Percentiles rank a stretch among this genome's conserved stretches.
phyloP scores from a whole-genome alignment of 2,329 filamentous ascomycete species.

The Zymoseptoria crescenta region DNA sequence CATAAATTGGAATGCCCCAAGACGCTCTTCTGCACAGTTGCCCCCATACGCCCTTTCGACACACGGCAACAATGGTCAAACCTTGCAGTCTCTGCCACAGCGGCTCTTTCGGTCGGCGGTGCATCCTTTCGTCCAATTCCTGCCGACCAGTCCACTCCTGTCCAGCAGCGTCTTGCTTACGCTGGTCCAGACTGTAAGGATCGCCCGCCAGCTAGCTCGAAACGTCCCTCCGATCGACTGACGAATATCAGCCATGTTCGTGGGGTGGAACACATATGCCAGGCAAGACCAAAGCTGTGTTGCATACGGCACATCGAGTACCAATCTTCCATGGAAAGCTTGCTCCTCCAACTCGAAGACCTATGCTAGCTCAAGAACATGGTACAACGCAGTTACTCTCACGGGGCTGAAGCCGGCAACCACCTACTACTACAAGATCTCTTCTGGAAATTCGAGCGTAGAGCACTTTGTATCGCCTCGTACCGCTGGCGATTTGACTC shows the following conservation, averaged over 20 bases:
- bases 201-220: not conserved
- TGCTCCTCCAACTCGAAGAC: slow-evolving; percentile 45
- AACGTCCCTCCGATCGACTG: not conserved
- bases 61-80: not conserved
- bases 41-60: not conserved
- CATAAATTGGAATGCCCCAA: not conserved
- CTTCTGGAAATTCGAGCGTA: slow-evolving; percentile 48
- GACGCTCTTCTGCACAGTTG: not conserved
- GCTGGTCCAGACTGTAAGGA: slow-evolving; percentile 41
- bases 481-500: slow-evolving; percentile 46
- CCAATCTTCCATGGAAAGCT: slow-evolving; percentile 31
- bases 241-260: slow-evolving; percentile 38
- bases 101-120: not conserved
- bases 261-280: slow-evolving; percentile 52
- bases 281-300: slow-evolving; percentile 43
- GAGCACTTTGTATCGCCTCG: slow-evolving; percentile 49
- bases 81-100: not conserved
- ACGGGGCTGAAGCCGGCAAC: slow-evolving; percentile 43
- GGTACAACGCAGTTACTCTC: slow-evolving; percentile 44
- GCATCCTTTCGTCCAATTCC: slow-evolving; percentile 39
- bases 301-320: slow-evolving; percentile 41
- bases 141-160: slow-evolving; percentile 44
- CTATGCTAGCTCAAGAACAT: slow-evolving; percentile 49
- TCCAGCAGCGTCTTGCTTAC: slow-evolving; percentile 48
- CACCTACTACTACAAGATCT: slow-evolving; percentile 55